A percentile compares a stretch with the other conserved stretches of the same genome.
Evolutionary conservation across 768 basidiomycete genomes (phyloP).

Genomic region (Suillus americanus): DNA sequence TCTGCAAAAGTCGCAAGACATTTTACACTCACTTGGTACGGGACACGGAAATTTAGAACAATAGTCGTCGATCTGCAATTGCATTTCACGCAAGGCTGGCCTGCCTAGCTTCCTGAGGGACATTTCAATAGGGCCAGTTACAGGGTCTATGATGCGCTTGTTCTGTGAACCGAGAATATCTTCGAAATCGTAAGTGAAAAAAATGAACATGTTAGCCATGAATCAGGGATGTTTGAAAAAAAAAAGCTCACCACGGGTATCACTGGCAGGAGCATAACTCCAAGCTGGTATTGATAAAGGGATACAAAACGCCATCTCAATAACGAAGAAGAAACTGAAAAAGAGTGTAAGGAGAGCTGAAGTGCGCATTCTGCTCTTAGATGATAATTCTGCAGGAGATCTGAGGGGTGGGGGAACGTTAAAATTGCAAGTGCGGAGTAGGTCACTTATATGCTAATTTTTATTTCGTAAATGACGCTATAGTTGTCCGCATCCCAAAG

Average conservation of each 20-base stretch:
- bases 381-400: not conserved
- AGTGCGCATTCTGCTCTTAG: slow-evolving; percentile 3
- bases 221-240: not conserved
- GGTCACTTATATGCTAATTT: not conserved
- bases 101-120: not conserved
- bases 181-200: not conserved
- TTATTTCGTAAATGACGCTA: slow-evolving; percentile 1
- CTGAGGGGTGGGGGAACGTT: not conserved
- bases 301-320: not conserved
- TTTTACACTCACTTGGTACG: not conserved
- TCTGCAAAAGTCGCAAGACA: not conserved
- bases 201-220: not conserved
- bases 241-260: not conserved
- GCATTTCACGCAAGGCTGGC: not conserved
- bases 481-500: not conserved
- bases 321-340: not conserved
- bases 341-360: slow-evolving; percentile 4
- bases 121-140: not conserved
- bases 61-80: not conserved
- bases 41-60: not conserved
- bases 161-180: not conserved
- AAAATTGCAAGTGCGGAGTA: not conserved
- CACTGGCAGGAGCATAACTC: not conserved
- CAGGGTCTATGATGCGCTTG: not conserved
- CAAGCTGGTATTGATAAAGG: not conserved